Percentiles rank a stretch among this genome's conserved stretches.
Evolutionary conservation across 306 rosid species (phyloP).

Genomic region (Acacia melanoxylon): DNA sequence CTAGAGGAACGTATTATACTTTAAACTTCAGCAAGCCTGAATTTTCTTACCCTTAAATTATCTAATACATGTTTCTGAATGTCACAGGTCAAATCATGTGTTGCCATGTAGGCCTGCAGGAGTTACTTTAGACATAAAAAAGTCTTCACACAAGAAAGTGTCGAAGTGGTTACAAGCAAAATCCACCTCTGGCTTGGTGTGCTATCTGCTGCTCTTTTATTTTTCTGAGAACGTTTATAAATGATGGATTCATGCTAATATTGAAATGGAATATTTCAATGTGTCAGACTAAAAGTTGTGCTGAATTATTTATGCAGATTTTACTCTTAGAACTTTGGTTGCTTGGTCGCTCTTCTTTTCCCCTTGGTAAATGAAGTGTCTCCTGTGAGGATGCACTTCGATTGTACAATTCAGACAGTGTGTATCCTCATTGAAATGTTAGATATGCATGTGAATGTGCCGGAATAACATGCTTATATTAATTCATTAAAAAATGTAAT

Average conservation of each 20-base stretch:
- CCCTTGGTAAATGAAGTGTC: not conserved
- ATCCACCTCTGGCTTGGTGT: conserved; percentile 77
- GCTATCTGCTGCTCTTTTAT: conserved; percentile 31
- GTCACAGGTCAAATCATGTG: conserved; percentile 80
- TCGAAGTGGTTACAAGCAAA: conserved; percentile 91
- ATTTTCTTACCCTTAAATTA: not conserved
- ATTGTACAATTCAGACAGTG: not conserved
- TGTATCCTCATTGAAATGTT: conserved; percentile 6
- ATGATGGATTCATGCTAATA: conserved; percentile 12
- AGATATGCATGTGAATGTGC: conserved; percentile 14
- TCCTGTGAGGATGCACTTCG: conserved; percentile 16
- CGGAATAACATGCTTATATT: conserved; percentile 7
- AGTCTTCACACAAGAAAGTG: conserved; percentile 85
- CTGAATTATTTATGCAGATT: not conserved
- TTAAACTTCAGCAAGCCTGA: not conserved
- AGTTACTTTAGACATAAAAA: conserved; percentile 81
- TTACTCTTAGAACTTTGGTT: not conserved
- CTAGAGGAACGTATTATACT: not conserved
- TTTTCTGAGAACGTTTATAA: not conserved
- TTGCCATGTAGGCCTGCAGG: conserved; percentile 89
- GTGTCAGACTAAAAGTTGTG: not conserved
- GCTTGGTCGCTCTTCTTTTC: not conserved
- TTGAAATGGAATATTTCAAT: conserved; percentile 4
- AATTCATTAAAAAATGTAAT: conserved; percentile 5
- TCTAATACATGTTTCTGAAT: conserved; percentile 25